Evolutionary conservation across 768 basidiomycete genomes (phyloP).

Genomic region (Serendipita vermifera): DNA sequence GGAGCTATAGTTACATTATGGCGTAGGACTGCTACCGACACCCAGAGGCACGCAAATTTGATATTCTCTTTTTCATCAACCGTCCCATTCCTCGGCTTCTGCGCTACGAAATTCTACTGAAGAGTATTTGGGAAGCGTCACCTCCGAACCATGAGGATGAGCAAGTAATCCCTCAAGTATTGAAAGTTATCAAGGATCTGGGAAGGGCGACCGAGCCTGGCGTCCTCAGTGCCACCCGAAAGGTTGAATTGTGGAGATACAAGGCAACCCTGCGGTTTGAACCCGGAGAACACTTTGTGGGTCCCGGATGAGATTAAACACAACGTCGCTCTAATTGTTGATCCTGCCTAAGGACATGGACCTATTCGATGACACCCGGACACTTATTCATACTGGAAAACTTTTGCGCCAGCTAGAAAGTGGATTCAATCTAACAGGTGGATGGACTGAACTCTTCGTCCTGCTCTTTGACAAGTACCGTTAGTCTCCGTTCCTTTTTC

Average conservation of each 20-base stretch:
- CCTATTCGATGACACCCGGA: constrained; percentile 65
- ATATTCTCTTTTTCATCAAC: constrained; percentile 88
- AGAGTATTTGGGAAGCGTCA: constrained; percentile 64
- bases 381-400: constrained; percentile 71
- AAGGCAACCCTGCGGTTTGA: constrained; percentile 71
- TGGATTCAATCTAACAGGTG: constrained; percentile 76
- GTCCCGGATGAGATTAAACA: constrained; percentile 15
- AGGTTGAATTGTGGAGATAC: constrained; percentile 80
- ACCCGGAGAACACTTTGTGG: constrained; percentile 53
- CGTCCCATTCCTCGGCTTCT: constrained; percentile 82
- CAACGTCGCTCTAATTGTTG: background rate
- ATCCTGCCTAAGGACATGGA: constrained; percentile 61
- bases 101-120: constrained; percentile 77
- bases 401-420: constrained; percentile 78
- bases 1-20: constrained; percentile 20
- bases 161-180: constrained; percentile 70
- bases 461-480: constrained; percentile 92
- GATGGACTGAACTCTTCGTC: constrained; percentile 82
- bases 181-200: constrained; percentile 74
- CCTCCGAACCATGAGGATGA: constrained; percentile 65
- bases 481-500: constrained; percentile 27
- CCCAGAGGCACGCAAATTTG: constrained; percentile 64
- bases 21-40: constrained; percentile 37
- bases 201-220: constrained; percentile 83
- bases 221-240: constrained; percentile 73